Percentiles rank a stretch among this genome's conserved stretches.
phyloP scores from a whole-genome alignment of 495 filamentous ascomycete species.

The Xylaria sp. region DNA sequence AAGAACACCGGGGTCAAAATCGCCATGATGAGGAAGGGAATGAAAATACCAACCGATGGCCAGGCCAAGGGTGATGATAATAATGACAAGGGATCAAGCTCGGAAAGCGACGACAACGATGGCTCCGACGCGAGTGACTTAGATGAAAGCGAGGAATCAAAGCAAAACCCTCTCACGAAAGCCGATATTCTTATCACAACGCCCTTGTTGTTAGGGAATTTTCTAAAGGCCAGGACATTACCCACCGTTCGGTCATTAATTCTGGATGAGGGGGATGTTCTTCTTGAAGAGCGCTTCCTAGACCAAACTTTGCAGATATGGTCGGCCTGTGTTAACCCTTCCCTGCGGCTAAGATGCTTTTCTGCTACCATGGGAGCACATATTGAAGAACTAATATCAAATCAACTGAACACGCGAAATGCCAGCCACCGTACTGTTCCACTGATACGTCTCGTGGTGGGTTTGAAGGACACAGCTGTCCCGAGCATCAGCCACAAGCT shows the following conservation, averaged over 20 bases:
- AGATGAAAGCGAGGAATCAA: constrained; percentile 47
- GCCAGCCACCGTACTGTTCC: constrained; percentile 52
- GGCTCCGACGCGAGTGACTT: constrained; percentile 50
- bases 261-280: constrained; percentile 93
- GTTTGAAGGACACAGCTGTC: constrained; percentile 92
- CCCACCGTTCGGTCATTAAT: constrained; percentile 74
- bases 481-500: constrained; percentile 90
- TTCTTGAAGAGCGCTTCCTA: constrained; percentile 88
- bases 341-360: constrained; percentile 81
- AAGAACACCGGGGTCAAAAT: constrained; percentile 80
- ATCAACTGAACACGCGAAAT: constrained; percentile 62
- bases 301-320: constrained; percentile 90
- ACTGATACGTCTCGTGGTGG: constrained; percentile 85
- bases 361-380: constrained; percentile 96
- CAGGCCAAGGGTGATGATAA: constrained; percentile 41
- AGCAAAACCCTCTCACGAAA: constrained; percentile 60
- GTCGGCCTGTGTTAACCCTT: constrained; percentile 71
- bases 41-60: constrained; percentile 66
- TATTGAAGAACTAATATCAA: constrained; percentile 75
- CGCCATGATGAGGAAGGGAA: constrained; percentile 82
- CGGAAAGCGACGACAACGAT: constrained; percentile 52
- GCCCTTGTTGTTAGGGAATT: constrained; percentile 77
- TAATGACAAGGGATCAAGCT: constrained; percentile 34
- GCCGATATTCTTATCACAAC: constrained; percentile 90
- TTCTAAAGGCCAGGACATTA: constrained; percentile 65